These are phyloP conservation scores for Cardamine chenopodiifolia DNA, from an alignment of 345 rosid genomes.

Conservation along the genomic window DNA sequence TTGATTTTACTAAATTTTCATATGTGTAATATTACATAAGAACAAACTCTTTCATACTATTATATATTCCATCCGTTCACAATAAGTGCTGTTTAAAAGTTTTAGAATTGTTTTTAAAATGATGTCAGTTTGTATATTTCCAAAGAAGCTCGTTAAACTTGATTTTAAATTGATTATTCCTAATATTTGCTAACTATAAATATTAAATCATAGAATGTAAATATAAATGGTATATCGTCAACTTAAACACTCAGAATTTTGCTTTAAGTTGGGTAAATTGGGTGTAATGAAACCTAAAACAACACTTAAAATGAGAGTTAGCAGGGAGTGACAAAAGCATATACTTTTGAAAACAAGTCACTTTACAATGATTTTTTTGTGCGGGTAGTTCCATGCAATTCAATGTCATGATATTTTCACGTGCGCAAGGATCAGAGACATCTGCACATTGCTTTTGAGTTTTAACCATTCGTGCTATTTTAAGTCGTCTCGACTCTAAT, in stretches of 20 bases:
- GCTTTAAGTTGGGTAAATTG: neutral
- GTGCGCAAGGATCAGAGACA: slow-evolving; percentile 5
- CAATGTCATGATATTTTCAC: neutral
- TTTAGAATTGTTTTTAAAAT: neutral
- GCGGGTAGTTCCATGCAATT: slow-evolving; percentile 1
- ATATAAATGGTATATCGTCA: neutral
- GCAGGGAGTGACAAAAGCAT: neutral
- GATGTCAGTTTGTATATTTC: neutral
- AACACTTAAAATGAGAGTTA: neutral
- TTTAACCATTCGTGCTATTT: slow-evolving; percentile 1
- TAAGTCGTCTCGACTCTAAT: slow-evolving; percentile 4
- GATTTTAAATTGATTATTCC: neutral
- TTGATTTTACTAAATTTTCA: neutral
- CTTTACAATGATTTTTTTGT: neutral
- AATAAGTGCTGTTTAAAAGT: neutral
- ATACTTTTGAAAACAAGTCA: neutral
- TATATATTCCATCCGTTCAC: neutral
- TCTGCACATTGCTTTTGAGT: slow-evolving; percentile 15
- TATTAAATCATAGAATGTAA: neutral
- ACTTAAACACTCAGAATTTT: neutral
- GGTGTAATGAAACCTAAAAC: neutral
- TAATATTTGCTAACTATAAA: neutral
- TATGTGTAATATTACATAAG: neutral
- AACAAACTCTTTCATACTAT: no score
- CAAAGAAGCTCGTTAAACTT: neutral